Conservation (phyloP, 768 basidiomycete species). For the Leucocoprinus birnbaumii region DNA sequence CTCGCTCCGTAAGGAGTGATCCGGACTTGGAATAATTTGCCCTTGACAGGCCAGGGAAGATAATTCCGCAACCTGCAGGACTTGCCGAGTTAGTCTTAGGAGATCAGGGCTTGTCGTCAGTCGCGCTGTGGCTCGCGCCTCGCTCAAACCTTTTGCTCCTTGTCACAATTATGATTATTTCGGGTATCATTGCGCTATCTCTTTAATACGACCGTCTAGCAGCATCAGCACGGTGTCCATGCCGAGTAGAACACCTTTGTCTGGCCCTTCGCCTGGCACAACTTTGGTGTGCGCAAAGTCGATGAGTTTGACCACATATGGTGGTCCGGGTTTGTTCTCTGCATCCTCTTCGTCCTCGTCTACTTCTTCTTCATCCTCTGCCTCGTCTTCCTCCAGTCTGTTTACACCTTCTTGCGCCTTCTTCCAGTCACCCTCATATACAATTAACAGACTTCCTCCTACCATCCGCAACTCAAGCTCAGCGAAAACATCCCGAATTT, state of each 20-base stretch:
- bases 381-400: conserved; percentile 24
- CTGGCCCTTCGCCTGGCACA: conserved; percentile 69
- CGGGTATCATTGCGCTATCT: background rate
- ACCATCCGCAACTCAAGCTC: conserved; percentile 74
- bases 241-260: conserved; percentile 75
- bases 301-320: conserved; percentile 75
- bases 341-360: conserved; percentile 28
- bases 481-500: conserved; percentile 36
- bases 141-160: conserved; percentile 71
- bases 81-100: conserved; percentile 91
- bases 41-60: conserved; percentile 88
- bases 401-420: conserved; percentile 40
- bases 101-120: conserved; percentile 85
- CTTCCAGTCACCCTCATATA: conserved; percentile 61
- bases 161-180: background rate
- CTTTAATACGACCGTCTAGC: conserved; percentile 37
- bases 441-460: conserved; percentile 75
- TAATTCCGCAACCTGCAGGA: conserved; percentile 87
- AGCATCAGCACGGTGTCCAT: conserved; percentile 62
- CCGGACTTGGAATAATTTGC: conserved; percentile 77
- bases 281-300: conserved; percentile 91
- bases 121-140: conserved; percentile 76
- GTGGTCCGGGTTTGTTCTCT: conserved; percentile 34
- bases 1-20: conserved; percentile 61
- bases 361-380: conserved; percentile 31